Evolutionary conservation across 768 basidiomycete genomes (phyloP), one percentile per base, ranked within the genome.

Genomic region (Cystobasidium tubakii): DNA sequence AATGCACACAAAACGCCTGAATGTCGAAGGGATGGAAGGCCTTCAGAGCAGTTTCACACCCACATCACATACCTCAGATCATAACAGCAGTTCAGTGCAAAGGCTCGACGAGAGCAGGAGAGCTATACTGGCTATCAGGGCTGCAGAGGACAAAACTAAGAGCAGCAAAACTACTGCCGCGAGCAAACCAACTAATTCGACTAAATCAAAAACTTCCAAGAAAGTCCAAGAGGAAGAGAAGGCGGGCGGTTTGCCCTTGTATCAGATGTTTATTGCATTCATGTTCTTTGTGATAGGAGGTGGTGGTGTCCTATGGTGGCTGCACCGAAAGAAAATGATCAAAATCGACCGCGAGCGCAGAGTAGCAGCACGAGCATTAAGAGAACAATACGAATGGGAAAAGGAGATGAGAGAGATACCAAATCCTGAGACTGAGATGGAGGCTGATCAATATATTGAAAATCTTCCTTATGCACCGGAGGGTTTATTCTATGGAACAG

Each of bases 361-460:
- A 1, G 9, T 39, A 34, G 36, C 1, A 15, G 42, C 21, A 36
- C 39, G 74, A 50, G 31, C 74, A 70, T 34, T 67, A 75, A 67
- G 36, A 15, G 3, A 70, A 66, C 62, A 54, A 69, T 27, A 54
- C 15, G 63, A 69, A 25, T 67, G 62, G 29, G 77, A 74, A 55
- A 36, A 53, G 10, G 74, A 54, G 25, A 39, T 27, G 39, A 9
- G 53, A 53, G 53, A 27, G 25, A 55, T 54, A 34, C 33, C 69
- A 36, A 43, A 60, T 39, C 63, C 55, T 1, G 66, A 74, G 36
- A 46, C 54, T 0, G 76, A 75, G n/a, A n/a, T 75, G 64, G 63
- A 46, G 39, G 36, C 36, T 27, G 63, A 65, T n/a, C 63, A 65
- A 21, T 17, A n/a, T 19, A 33, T 43, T 12, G 33, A 65, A 27